Evolutionary conservation across 2,329 filamentous ascomycete genomes (phyloP), one percentile per base, ranked within the genome.

Genomic region (Penicillium sclerotiorum): DNA sequence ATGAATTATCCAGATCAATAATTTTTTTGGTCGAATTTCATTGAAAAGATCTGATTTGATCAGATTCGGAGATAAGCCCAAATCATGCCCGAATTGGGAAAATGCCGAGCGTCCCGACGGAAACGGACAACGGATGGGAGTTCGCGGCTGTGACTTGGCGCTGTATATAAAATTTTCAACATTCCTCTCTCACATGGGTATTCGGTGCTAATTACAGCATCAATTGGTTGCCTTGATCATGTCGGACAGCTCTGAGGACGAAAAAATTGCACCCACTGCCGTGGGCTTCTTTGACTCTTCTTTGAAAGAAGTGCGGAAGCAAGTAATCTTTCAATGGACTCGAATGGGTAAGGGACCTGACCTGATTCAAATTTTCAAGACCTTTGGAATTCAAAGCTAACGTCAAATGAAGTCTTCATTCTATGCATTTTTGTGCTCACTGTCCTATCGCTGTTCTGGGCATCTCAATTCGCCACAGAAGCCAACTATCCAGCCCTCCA

Each of bases 401-500:
- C 5, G 8, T 22, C 3, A 20, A 7, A 36, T 17, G 8, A 15
- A 65, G 63, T 68, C 5, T 43, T 60, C 5, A 60, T 82, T 6
- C 70, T 87, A 5, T 79, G 80, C 62, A 57, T 72, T 4, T 85
- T 84, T 58, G 80, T 85, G 39, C 65, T 86, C 5, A 69, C 57
- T 9, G 73, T 84, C 4, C 63, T 87, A 0, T 84, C 80, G 0
- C 66, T 87, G 2, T 86, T 82, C 67, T 87, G 83, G 83, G 83
- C 71, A 0, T 77, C 79, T 0, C 77, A 86, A 17, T 82, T 74
- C 59, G 60, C 73, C 12, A 73, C 80, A 0, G 72, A 83, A 9
- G 57, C 71, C 37, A 82, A 80, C 45, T 67, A 79, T 15, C 69
- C 67, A 2, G 66, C 70, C 0, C 65, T 87, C 7, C 74, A 72